Evolutionary conservation across 805 yeast species (phyloP).

Genomic region (Ogataea glucozyma): DNA sequence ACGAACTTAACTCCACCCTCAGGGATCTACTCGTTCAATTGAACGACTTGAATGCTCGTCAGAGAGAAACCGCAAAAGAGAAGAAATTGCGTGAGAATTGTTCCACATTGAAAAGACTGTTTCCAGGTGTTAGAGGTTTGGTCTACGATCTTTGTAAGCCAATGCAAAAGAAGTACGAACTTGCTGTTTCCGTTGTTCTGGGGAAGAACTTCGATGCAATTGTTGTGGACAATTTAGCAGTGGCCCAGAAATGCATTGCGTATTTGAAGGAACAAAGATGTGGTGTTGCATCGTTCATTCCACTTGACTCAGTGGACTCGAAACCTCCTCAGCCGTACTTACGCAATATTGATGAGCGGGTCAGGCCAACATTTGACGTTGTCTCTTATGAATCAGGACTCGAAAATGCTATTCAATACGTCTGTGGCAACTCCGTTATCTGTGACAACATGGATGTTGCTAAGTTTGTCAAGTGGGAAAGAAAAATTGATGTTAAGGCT

Average conservation of each 20-base stretch:
- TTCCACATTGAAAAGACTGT: slow-evolving; percentile 62
- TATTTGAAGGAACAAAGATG: slow-evolving; percentile 81
- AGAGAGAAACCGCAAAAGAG: slow-evolving; percentile 74
- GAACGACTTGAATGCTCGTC: slow-evolving; percentile 72
- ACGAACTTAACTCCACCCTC: slow-evolving; percentile 62
- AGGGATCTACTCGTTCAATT: slow-evolving; percentile 59
- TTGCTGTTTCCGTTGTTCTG: slow-evolving; percentile 72
- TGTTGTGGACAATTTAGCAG: slow-evolving; percentile 73
- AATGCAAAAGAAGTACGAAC: slow-evolving; percentile 65
- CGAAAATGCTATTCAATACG: slow-evolving; percentile 78
- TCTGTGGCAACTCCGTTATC: slow-evolving; percentile 75
- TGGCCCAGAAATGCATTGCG: slow-evolving; percentile 74
- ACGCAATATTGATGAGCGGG: slow-evolving; percentile 52
- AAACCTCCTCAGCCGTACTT: slow-evolving; percentile 53
- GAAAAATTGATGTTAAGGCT: slow-evolving; percentile 56
- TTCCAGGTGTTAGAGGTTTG: slow-evolving; percentile 84
- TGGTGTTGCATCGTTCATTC: slow-evolving; percentile 86
- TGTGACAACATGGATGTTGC: slow-evolving; percentile 75
- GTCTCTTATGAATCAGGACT: slow-evolving; percentile 65
- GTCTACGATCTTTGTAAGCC: slow-evolving; percentile 81
- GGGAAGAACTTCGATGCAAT: slow-evolving; percentile 82
- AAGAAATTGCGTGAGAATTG: slow-evolving; percentile 72
- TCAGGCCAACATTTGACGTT: slow-evolving; percentile 73
- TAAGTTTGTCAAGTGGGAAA: slow-evolving; percentile 67
- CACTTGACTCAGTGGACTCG: slow-evolving; percentile 73